phyloP scores from a whole-genome alignment of 108 stramenopile genomes.

The Skeletonema menzelii region DNA sequence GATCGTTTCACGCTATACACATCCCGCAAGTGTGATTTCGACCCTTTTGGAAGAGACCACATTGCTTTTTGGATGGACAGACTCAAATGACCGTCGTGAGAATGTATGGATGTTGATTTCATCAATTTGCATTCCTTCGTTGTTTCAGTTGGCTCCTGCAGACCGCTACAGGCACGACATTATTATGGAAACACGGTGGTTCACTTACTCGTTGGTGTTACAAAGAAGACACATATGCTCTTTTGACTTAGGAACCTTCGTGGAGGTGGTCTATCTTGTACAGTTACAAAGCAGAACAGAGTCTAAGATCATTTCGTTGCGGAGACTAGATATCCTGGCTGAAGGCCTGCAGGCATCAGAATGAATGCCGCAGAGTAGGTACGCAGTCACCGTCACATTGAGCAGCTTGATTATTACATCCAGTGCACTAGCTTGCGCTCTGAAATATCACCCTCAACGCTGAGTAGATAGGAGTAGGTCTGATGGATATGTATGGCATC shows the following conservation, averaged over 20 bases:
- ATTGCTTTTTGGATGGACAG: conserved; percentile 8
- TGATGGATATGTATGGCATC: no score
- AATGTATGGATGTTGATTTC: conserved; percentile 13
- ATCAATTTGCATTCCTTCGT: conserved; percentile 11
- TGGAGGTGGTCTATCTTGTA: no score
- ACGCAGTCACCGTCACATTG: not conserved
- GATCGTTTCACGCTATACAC: conserved; percentile 7
- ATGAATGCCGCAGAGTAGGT: not conserved
- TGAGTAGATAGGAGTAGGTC: no score
- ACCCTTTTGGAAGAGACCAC: conserved; percentile 11
- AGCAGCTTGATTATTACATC: not conserved
- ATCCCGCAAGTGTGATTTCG: conserved; percentile 1
- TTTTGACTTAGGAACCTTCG: no score
- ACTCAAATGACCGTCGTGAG: conserved; percentile 19
- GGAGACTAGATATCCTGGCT: no score
- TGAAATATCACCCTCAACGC: not conserved
- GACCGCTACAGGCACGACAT: not conserved
- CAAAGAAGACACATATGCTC: no score
- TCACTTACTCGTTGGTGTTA: not conserved
- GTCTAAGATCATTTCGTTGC: no score
- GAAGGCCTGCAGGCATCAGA: no score
- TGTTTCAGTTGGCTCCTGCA: not conserved
- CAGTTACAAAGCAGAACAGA: no score
- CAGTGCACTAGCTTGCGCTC: not conserved
- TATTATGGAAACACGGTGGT: not conserved